phyloP scores from a whole-genome alignment of 148 eudicot genomes.

The Talinum fruticosum region DNA sequence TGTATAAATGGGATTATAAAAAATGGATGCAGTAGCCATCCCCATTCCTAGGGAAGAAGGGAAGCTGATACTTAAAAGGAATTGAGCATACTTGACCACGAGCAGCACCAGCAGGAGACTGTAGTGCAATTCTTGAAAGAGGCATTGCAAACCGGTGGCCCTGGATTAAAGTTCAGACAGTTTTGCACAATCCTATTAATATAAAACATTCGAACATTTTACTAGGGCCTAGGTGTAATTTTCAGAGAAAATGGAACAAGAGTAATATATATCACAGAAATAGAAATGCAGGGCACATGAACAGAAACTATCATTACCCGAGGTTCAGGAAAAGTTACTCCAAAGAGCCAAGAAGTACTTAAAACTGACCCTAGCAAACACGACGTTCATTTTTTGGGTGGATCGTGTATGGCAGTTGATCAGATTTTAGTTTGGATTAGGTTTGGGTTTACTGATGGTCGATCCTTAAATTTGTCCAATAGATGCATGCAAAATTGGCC shows the following conservation, averaged over 20 bases:
- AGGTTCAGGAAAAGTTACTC: background rate
- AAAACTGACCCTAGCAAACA: background rate
- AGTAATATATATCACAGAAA: conserved; percentile 5
- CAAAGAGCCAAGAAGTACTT: background rate
- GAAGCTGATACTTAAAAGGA: background rate
- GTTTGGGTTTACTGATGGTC: background rate
- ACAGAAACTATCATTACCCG: background rate
- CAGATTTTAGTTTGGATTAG: background rate
- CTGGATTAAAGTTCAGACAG: conserved; percentile 36
- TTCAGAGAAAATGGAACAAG: background rate
- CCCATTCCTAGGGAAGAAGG: background rate
- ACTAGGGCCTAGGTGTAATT: background rate
- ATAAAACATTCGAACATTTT: background rate
- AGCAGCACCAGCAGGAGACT: conserved; percentile 80
- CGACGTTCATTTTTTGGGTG: background rate
- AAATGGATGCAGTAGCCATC: no score
- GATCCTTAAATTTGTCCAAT: background rate
- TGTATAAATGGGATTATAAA: conserved; percentile 1
- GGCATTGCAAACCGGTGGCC: conserved; percentile 81
- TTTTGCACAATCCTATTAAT: background rate
- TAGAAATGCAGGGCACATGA: background rate
- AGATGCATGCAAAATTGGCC: background rate
- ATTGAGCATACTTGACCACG: conserved; percentile 65
- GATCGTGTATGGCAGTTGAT: background rate
- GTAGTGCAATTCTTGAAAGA: conserved; percentile 62